phyloP scores from a whole-genome alignment of 2,329 filamentous ascomycete species.

The Pseudogymnoascus sp. region DNA sequence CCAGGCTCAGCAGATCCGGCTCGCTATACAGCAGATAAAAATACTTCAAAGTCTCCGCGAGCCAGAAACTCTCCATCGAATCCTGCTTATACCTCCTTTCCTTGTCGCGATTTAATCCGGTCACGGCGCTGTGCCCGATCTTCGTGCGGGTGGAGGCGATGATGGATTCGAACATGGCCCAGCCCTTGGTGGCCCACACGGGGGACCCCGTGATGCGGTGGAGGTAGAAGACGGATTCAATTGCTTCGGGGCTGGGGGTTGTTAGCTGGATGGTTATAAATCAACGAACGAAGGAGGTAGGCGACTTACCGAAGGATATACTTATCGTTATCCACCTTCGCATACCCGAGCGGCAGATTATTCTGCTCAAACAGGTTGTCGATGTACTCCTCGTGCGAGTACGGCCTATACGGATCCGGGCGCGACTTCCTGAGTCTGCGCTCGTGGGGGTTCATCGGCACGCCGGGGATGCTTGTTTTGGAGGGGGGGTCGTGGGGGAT shows the following conservation, averaged over 20 bases:
- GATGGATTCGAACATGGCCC: constrained; percentile 74
- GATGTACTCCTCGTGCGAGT: constrained; percentile 48
- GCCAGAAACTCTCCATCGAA: constrained; percentile 83
- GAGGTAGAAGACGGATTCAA: constrained; percentile 83
- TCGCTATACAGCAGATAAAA: constrained; percentile 76
- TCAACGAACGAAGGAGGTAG: too few species aligned
- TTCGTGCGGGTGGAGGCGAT: constrained; percentile 56
- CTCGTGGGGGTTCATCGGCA: background rate
- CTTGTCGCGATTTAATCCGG: constrained; percentile 45
- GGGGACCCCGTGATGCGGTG: constrained; percentile 80
- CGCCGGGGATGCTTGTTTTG: background rate
- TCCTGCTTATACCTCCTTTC: constrained; percentile 39
- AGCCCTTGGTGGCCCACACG: constrained; percentile 70
- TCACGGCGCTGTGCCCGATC: constrained; percentile 61
- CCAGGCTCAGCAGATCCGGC: constrained; percentile 52
- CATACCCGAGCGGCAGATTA: constrained; percentile 43
- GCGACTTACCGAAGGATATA: constrained; percentile 53
- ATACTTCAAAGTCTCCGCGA: constrained; percentile 86
- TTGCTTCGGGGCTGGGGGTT: constrained; percentile 61
- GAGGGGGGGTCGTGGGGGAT: constrained; percentile 6
- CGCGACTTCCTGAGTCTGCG: background rate
- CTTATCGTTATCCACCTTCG: constrained; percentile 34
- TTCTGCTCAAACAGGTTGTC: constrained; percentile 32
- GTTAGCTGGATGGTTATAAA: background rate
- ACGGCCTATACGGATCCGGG: constrained; percentile 14